These are phyloP conservation scores for Salix brachista DNA, from an alignment of 345 rosid genomes.

Conservation along the genomic window DNA sequence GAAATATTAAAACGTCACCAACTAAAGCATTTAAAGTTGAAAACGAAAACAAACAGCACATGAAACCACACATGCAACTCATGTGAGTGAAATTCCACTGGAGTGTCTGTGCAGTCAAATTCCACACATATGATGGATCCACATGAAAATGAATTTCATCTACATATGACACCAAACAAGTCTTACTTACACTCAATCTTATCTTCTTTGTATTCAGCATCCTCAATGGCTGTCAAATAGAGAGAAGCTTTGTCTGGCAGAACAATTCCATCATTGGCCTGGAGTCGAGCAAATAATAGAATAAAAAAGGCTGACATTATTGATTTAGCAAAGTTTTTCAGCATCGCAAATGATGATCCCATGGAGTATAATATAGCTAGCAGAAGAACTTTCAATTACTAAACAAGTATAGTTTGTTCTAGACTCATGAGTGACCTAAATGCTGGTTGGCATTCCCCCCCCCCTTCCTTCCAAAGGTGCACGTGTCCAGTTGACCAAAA, in stretches of 20 bases:
- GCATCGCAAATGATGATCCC: background rate
- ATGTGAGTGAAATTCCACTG: background rate
- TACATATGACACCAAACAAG: background rate
- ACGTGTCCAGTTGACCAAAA: background rate
- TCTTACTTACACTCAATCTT: conserved; percentile 80
- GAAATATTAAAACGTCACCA: background rate
- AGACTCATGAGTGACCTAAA: background rate
- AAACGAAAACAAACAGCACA: conserved; percentile 1
- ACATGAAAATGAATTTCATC: background rate
- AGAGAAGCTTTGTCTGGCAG: conserved; percentile 94
- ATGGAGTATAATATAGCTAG: background rate
- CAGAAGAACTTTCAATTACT: background rate
- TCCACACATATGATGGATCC: background rate
- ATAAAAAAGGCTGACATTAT: background rate
- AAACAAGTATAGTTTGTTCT: background rate
- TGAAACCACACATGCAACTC: background rate
- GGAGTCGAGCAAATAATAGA: conserved; percentile 7
- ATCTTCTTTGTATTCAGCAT: conserved; percentile 91
- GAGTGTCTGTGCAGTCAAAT: background rate
- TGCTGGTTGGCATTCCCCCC: background rate
- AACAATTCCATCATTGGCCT: conserved; percentile 79
- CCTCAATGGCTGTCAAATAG: conserved; percentile 86
- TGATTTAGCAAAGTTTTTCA: background rate
- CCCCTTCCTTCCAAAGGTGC: background rate
- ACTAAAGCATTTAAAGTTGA: background rate